These are phyloP conservation scores for Podospora bellae-mahoneyi DNA, from an alignment of 495 filamentous ascomycete genomes.

Conservation along the genomic window DNA sequence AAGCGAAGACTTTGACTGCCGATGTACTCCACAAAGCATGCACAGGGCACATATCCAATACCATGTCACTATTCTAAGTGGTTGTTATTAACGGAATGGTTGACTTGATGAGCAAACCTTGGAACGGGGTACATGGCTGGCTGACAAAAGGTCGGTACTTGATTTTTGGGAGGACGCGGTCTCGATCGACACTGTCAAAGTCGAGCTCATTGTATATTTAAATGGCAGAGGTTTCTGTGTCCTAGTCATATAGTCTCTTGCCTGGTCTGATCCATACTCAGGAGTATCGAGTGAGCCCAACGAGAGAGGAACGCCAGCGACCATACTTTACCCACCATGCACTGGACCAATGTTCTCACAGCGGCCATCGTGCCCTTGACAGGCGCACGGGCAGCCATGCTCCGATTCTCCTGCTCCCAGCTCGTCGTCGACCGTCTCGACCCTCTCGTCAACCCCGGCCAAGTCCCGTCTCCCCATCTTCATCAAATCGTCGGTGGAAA, in stretches of 20 bases:
- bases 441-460: conserved; percentile 12
- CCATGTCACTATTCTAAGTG: background rate
- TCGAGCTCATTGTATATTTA: background rate
- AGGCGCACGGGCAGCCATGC: background rate
- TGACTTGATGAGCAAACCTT: background rate
- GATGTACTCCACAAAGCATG: background rate
- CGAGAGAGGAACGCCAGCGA: background rate
- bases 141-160: background rate
- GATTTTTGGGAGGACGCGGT: background rate
- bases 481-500: conserved; percentile 11
- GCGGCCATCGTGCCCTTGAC: background rate
- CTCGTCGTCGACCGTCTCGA: conserved; percentile 10
- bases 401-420: conserved; percentile 12
- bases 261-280: background rate
- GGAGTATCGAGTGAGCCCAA: background rate
- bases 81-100: conserved; percentile 1
- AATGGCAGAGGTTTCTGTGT: background rate
- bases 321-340: background rate
- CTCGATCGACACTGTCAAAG: background rate
- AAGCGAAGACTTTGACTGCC: background rate
- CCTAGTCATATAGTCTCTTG: background rate
- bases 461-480: conserved; percentile 6
- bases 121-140: background rate
- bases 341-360: background rate
- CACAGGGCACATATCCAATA: background rate